Percentiles rank a stretch among this genome's conserved stretches.
These are phyloP conservation scores for Aurinia saxatilis DNA, from an alignment of 345 rosid species.

Conservation along the genomic window DNA sequence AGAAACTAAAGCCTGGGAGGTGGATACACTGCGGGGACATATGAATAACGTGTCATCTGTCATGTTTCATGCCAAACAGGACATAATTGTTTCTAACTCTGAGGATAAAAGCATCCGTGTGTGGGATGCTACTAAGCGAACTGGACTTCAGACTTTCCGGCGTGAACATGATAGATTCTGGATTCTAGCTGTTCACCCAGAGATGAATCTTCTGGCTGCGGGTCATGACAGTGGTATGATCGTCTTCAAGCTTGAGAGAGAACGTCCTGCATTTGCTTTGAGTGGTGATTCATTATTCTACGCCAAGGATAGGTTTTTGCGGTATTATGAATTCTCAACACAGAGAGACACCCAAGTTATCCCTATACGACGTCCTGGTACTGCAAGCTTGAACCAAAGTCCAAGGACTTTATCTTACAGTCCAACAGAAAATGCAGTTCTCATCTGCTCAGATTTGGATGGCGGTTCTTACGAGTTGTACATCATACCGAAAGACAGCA, in stretches of 20 bases:
- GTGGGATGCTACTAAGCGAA: slow-evolving; percentile 87
- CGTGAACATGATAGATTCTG: slow-evolving; percentile 92
- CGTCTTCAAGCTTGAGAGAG: slow-evolving; percentile 49
- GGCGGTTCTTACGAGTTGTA: too few species aligned
- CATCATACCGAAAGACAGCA: too few species aligned
- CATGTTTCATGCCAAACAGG: slow-evolving; percentile 84
- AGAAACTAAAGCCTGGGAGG: slow-evolving; percentile 96
- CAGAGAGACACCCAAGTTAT: too few species aligned
- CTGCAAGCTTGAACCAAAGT: too few species aligned
- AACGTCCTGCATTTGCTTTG: too few species aligned
- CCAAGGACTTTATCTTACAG: too few species aligned
- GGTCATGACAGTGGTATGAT: slow-evolving; percentile 96
- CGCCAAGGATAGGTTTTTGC: too few species aligned
- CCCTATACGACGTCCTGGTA: too few species aligned
- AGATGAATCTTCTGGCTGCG: slow-evolving; percentile 89
- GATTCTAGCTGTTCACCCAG: slow-evolving; percentile 83
- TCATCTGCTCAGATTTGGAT: too few species aligned
- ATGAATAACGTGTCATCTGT: slow-evolving; percentile 86
- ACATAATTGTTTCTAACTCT: slow-evolving; percentile 83
- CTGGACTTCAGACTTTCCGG: slow-evolving; percentile 83
- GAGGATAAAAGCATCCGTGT: slow-evolving; percentile 92
- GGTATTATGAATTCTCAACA: too few species aligned
- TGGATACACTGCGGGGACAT: slow-evolving; percentile 89
- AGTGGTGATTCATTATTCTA: too few species aligned
- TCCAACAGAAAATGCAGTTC: too few species aligned